phyloP scores from a whole-genome alignment of 352 stramenopile genomes.

The Phytophthora palmivora region DNA sequence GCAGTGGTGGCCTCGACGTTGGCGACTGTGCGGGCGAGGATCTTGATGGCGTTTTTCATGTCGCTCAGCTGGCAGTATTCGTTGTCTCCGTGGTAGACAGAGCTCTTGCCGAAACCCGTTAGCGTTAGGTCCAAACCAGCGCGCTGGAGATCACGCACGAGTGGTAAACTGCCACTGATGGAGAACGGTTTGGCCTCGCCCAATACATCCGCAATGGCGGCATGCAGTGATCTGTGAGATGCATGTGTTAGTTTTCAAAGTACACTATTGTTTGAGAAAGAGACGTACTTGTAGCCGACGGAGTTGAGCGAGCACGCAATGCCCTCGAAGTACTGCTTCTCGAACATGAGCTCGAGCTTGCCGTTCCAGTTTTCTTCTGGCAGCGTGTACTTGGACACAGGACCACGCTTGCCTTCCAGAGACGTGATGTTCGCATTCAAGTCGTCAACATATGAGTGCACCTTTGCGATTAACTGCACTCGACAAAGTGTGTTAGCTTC shows the following conservation, averaged over 20 bases:
- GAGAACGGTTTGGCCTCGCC: constrained; percentile 86
- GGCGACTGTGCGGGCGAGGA: constrained; percentile 81
- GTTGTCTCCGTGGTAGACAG: constrained; percentile 92
- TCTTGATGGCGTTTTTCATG: constrained; percentile 89
- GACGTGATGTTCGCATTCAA: constrained; percentile 53
- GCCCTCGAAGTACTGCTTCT: constrained; percentile 78
- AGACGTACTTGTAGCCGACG: constrained; percentile 70
- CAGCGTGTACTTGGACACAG: constrained; percentile 91
- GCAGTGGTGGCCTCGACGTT: constrained; percentile 58
- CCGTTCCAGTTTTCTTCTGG: constrained; percentile 76
- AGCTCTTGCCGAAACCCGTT: constrained; percentile 75
- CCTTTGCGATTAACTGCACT: not conserved
- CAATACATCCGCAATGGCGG: constrained; percentile 79
- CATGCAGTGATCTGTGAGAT: constrained; percentile 56
- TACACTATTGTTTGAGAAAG: not conserved
- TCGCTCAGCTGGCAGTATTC: constrained; percentile 88
- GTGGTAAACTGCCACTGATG: constrained; percentile 83
- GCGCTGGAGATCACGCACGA: constrained; percentile 78
- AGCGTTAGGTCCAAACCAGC: constrained; percentile 74
- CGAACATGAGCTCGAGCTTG: constrained; percentile 89
- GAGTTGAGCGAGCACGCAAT: constrained; percentile 92
- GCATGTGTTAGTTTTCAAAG: not conserved
- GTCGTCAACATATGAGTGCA: not conserved
- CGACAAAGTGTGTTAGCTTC: not conserved
- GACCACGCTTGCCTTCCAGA: constrained; percentile 79